These are phyloP conservation scores for Lecanoromycetidae sp. DNA, from an alignment of 2,329 filamentous ascomycete species.

Conservation along the genomic window DNA sequence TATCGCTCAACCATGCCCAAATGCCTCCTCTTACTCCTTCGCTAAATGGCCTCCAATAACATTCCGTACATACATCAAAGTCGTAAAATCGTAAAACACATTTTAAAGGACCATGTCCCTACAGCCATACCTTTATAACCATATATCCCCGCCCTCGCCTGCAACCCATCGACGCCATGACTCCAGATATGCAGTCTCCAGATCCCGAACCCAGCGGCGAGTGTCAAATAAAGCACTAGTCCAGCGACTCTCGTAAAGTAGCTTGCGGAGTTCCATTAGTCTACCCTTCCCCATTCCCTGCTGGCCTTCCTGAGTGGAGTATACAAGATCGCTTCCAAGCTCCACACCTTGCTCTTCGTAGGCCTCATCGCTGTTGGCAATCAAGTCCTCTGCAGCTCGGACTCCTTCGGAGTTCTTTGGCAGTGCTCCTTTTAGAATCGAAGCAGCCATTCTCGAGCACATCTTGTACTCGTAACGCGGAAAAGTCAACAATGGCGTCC, in stretches of 20 bases:
- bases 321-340: constrained; percentile 53
- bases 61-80: background rate
- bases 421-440: constrained; percentile 79
- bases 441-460: constrained; percentile 96
- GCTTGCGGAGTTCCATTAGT: constrained; percentile 62
- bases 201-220: constrained; percentile 73
- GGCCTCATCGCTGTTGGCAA: constrained; percentile 63
- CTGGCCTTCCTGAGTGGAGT: constrained; percentile 35
- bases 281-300: constrained; percentile 52
- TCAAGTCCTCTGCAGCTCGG: constrained; percentile 59
- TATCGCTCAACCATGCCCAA: too few relatives aligned
- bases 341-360: constrained; percentile 70
- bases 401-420: constrained; percentile 58
- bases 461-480: constrained; percentile 95
- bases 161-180: constrained; percentile 82
- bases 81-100: constrained; percentile 10
- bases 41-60: too few relatives aligned
- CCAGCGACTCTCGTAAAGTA: constrained; percentile 77
- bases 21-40: constrained; percentile 4
- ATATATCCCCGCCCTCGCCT: constrained; percentile 86
- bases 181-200: constrained; percentile 77
- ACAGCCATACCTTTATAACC: constrained; percentile 49
- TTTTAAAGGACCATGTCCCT: background rate
- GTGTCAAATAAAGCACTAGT: constrained; percentile 84
- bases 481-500: constrained; percentile 79